Percentiles rank a stretch among this genome's conserved stretches.
phyloP scores from a whole-genome alignment of 495 filamentous ascomycete species.

The Podospora australis region DNA sequence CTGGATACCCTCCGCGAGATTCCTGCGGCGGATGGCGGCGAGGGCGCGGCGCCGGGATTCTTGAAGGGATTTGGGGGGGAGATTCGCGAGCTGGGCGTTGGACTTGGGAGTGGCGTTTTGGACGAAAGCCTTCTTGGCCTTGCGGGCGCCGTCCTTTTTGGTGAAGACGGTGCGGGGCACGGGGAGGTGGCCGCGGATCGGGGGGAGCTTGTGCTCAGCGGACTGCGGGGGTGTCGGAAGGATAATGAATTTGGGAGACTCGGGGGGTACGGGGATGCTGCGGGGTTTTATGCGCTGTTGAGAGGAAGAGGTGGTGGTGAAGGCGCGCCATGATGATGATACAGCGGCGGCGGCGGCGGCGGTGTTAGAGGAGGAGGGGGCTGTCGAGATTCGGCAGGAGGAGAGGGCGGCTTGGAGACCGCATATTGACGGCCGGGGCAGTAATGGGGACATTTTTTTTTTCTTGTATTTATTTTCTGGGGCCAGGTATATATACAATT shows the following conservation, averaged over 20 bases:
- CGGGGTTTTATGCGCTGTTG: slow-evolving; percentile 9
- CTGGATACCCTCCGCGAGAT: slow-evolving; percentile 30
- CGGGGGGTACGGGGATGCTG: slow-evolving; percentile 31
- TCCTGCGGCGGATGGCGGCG: slow-evolving; percentile 31
- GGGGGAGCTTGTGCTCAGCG: slow-evolving; percentile 27
- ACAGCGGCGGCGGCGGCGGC: slow-evolving; percentile 57
- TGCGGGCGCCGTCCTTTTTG: slow-evolving; percentile 27
- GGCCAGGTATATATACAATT: neutral
- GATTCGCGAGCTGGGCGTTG: slow-evolving; percentile 14
- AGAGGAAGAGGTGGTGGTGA: slow-evolving; percentile 9
- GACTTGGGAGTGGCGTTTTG: slow-evolving; percentile 21
- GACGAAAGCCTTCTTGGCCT: slow-evolving; percentile 27
- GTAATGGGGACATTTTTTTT: slow-evolving; percentile 7
- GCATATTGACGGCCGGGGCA: slow-evolving; percentile 16
- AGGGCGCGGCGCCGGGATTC: slow-evolving; percentile 29
- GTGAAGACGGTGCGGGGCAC: slow-evolving; percentile 39
- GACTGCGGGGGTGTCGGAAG: slow-evolving; percentile 40
- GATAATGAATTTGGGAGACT: slow-evolving; percentile 41
- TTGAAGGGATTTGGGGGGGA: slow-evolving; percentile 22
- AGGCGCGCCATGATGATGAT: slow-evolving; percentile 20
- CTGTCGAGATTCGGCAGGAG: slow-evolving; percentile 59
- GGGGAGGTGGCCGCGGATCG: slow-evolving; percentile 38
- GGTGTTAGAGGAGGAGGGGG: slow-evolving; percentile 56
- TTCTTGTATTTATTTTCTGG: neutral
- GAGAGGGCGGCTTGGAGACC: slow-evolving; percentile 21